Base-by-base conservation (phyloP, 1,284 basidiomycete species). In the Tilletia caries region DNA sequence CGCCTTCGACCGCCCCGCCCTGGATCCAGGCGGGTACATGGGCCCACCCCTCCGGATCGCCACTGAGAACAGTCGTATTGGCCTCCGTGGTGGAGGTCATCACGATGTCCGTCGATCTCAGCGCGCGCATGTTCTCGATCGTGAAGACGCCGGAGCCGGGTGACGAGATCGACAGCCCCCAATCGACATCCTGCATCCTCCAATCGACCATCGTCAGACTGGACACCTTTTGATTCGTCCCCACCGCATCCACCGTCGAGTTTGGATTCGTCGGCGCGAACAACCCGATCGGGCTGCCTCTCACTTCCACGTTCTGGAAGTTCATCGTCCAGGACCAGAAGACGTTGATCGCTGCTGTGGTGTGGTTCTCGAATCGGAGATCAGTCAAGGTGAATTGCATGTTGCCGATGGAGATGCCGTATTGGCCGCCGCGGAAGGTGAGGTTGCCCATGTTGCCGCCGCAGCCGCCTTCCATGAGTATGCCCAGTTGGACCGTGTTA, bases 371-470 rank as follows among this genome's bases (percentile, higher is more conserved):
- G 1, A 50, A 50, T 25, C 23, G 48, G 23, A 50, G 48, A 50
- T 50, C 23, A 6, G 48, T 50, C 3, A 50, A 54, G 0, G 78
- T 79, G 70, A 80, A 80, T 33, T 81, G 79, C 70, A 79, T 78
- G 43, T 79, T 79, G 33, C 79, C 79, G 18, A 79, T 41, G 64
- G 64, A 71, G 3, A 70, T 70, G 10, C 79, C 79, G 64, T 69
- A 76, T 6, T 54, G 66, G 1, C 79, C 79, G 33, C 79, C 79
- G 18, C 67, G 27, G 65, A 81, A 78, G 25, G 70, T 66, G n/a
- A 91, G 84, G 76, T 90, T 88, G 58, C 89, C 87, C 89, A 91
- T 90, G 78, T 87, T 89, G 1, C 90, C 90, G 58, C 89, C 89
- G 74, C 80, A 83, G 12, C 89, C 90, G 74, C 90, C 89, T 79